phyloP scores from a whole-genome alignment of 1,284 basidiomycete genomes.

The Ustilago nuda region DNA sequence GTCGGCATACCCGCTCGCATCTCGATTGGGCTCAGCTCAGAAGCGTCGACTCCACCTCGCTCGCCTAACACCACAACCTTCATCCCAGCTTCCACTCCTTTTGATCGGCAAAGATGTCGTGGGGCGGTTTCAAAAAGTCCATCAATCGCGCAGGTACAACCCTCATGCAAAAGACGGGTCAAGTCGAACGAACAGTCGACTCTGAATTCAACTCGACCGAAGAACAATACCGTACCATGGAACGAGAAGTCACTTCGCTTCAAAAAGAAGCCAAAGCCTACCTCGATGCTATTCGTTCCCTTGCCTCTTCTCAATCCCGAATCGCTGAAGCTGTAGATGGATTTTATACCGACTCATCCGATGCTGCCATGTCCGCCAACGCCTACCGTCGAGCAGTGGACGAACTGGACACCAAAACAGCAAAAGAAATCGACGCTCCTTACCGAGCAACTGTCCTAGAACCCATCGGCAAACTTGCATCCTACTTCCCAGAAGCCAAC shows the following conservation, averaged over 20 bases:
- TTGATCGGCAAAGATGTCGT: conserved; percentile 58
- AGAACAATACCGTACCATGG: conserved; percentile 86
- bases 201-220: conserved; percentile 93
- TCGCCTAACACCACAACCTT: background rate
- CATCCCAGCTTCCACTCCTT: background rate
- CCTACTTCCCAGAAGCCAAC: conserved; percentile 93
- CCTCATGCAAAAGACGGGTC: conserved; percentile 80
- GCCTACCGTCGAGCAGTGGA: conserved; percentile 95
- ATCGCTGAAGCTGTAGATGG: conserved; percentile 93
- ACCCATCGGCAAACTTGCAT: conserved; percentile 90
- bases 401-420: conserved; percentile 87
- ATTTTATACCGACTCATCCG: conserved; percentile 79
- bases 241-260: conserved; percentile 73
- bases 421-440: conserved; percentile 88
- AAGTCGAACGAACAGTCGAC: conserved; percentile 95
- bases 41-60: background rate
- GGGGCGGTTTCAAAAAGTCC: conserved; percentile 86
- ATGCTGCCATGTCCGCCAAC: conserved; percentile 94
- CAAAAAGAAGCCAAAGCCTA: conserved; percentile 97
- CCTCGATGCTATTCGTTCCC: conserved; percentile 86
- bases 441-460: conserved; percentile 95
- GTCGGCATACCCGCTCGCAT: background rate
- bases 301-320: conserved; percentile 91
- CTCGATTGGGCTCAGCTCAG: background rate
- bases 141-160: conserved; percentile 92